These are phyloP conservation scores for Trypanosoma boissoni DNA, from an alignment of 208 protist species.

Conservation along the genomic window DNA sequence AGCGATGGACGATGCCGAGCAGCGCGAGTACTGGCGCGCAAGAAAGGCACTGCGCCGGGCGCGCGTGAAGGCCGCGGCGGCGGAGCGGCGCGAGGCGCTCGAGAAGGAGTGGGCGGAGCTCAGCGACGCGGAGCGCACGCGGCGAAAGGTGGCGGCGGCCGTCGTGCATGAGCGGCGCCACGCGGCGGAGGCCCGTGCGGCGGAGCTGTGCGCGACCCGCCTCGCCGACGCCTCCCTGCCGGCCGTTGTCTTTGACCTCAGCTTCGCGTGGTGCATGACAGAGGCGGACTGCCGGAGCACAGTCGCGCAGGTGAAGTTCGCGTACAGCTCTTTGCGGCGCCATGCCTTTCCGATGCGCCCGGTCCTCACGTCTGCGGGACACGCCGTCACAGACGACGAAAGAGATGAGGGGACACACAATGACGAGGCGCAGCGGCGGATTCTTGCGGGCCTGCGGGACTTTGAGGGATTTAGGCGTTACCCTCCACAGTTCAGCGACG, in stretches of 20 bases:
- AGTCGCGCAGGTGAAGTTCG: conserved; percentile 80
- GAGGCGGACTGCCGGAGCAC: conserved; percentile 73
- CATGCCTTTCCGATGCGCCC: conserved; percentile 73
- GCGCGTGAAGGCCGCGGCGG: conserved; percentile 26
- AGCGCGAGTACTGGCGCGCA: conserved; percentile 49
- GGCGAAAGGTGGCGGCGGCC: conserved; percentile 35
- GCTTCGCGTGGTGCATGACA: conserved; percentile 87
- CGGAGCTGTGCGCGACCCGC: conserved; percentile 26
- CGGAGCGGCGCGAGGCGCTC: conserved; percentile 31
- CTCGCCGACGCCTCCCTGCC: conserved; percentile 46
- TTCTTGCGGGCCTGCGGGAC: conserved; percentile 32
- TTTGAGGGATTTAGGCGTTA: conserved; percentile 77
- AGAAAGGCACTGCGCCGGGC: conserved; percentile 53
- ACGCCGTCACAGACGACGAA: too few species aligned
- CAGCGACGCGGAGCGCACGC: conserved; percentile 40
- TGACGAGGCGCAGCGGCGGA: conserved; percentile 24
- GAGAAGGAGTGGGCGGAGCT: conserved; percentile 59
- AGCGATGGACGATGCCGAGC: conserved; percentile 26
- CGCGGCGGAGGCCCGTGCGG: conserved; percentile 24
- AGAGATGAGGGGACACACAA: conserved; percentile 30
- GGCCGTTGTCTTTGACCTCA: conserved; percentile 79
- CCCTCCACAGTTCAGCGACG: conserved; percentile 31
- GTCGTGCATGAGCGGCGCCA: conserved; percentile 51
- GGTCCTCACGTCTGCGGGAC: conserved; percentile 59
- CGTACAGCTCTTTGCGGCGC: conserved; percentile 72